Conservation (phyloP, 106 monocot genomes). For the Agapanthus africanus region DNA sequence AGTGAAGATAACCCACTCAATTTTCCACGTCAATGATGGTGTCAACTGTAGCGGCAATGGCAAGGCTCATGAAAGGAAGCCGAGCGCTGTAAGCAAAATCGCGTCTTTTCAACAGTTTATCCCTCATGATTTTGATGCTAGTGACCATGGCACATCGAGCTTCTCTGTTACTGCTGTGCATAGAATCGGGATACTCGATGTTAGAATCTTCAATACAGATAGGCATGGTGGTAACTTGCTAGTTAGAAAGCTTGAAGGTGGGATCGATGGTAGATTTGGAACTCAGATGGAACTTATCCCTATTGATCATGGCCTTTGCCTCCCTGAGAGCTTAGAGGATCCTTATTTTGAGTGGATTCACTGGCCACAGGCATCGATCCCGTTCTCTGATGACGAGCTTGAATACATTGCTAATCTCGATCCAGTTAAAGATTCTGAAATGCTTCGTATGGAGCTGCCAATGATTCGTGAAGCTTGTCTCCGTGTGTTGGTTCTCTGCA, state of each 20-base stretch:
- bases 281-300: constrained; percentile 66
- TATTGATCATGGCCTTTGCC: constrained; percentile 87
- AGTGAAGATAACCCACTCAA: constrained; percentile 66
- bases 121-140: constrained; percentile 86
- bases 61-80: constrained; percentile 19
- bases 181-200: constrained; percentile 82
- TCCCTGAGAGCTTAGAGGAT: constrained; percentile 85
- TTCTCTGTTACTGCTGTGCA: constrained; percentile 86
- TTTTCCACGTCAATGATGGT: constrained; percentile 63
- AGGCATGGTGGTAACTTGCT: constrained; percentile 78
- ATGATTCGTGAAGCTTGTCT: constrained; percentile 84
- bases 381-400: constrained; percentile 83
- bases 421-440: constrained; percentile 49
- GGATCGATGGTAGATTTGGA: constrained; percentile 28
- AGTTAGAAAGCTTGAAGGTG: constrained; percentile 34
- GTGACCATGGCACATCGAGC: constrained; percentile 87
- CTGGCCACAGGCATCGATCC: constrained; percentile 94
- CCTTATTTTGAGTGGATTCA: constrained; percentile 98
- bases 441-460: constrained; percentile 65
- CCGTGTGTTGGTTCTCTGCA: constrained; percentile 68
- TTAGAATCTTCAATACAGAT: constrained; percentile 81
- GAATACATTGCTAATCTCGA: constrained; percentile 79
- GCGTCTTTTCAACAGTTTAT: constrained; percentile 89
- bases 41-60: constrained; percentile 17
- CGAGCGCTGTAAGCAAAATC: constrained; percentile 52